Base-by-base conservation (phyloP, 2,329 filamentous ascomycete genomes). In the Coniochaeta ligniaria region DNA sequence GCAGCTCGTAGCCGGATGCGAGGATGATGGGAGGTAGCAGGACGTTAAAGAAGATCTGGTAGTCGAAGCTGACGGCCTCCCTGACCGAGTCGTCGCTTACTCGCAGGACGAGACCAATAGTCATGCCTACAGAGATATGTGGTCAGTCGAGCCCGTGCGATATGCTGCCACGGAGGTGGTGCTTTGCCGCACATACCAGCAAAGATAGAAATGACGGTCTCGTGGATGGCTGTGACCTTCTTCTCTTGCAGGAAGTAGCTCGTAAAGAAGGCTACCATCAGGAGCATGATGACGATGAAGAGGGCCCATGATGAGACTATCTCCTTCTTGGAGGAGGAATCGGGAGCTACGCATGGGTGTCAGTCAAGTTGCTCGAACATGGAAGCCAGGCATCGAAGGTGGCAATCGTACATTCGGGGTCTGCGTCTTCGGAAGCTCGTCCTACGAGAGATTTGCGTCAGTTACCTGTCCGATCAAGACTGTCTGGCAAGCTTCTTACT, bases 31-130 rank as follows among this genome's bases (percentile, higher is more conserved):
- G 95, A 41, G 95, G 95, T n/a, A 99, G 89, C 14, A 99, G 85
- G 54, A 99, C 85, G 75, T 99, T 99, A 82, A 99, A 99, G 82
- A 99, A 99, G 80, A 98, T 96, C 72, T 98, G 93, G 74, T 97
- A 97, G 78, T 98, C 90, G 80, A 99, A 99, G 75, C 89, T 96
- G 71, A 99, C 92, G 65, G 91, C 87, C 72, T 91, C 90, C 73
- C 93, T 89, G 68, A 99, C 92, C 64, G 89, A 91, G 64, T 91
- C 88, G 66, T 89, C 88, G 50, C 87, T 91, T 64, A 97, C 79
- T 70, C 95, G 86, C 61, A 99, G 86, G 62, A 96, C 84, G 68
- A 99, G 80, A 6, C 95, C 95, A 63, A 99, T 92, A 61, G 92
- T 89, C 95, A 98, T 98, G 69, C 94, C 94, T 96, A 57, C 43